Evolutionary conservation across 108 stramenopile genomes (phyloP), one percentile per base, ranked within the genome.

Genomic region (Skeletonema marinoi): DNA sequence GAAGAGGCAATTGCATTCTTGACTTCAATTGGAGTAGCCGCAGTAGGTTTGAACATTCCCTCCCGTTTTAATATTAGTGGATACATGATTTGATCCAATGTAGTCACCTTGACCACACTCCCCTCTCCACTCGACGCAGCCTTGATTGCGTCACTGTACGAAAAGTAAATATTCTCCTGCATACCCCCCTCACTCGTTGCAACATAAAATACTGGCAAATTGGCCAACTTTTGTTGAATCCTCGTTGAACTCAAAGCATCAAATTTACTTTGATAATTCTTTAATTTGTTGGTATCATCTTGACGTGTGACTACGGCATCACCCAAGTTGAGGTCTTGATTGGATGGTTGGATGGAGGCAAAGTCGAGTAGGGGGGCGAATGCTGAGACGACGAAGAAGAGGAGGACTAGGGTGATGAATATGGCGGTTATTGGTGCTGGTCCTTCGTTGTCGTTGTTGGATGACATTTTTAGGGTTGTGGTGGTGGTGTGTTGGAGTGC

Each of bases 71-170:
- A 71, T 59, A 88, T 72, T 21, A 88, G 70, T 32, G 85, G 87
- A 62, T 88, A 85, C 71, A 81, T 60, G 50, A 88, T 78, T 80
- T 88, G 82, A 80, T 88, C 87, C 66, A 88, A 68, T 31, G 87
- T 85, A 0, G 85, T 85, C 9, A 75, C 87, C 68, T 83, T 88
- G 12, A 85, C 87, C 11, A 56, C 64, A 6, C 39, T 13, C 13
- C 30, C 58, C 16, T 14, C 61, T 62, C 54, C 6, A 30, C 31
- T 5, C 31, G 65, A 63, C 3, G 62, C 56, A n/a, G 73, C 73
- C 13, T 58, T 78, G 46, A 16, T 50, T 25, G 87, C 87, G 30
- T 85, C 85, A 44, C 39, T 36, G 62, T 75, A 88, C 1, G 87
- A 88, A 11, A 88, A 68, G 60, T 70, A 88, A 70, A 88, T 73